Evolutionary conservation across 805 yeast species (phyloP).

Genomic region (Lipomyces chichibuensis): DNA sequence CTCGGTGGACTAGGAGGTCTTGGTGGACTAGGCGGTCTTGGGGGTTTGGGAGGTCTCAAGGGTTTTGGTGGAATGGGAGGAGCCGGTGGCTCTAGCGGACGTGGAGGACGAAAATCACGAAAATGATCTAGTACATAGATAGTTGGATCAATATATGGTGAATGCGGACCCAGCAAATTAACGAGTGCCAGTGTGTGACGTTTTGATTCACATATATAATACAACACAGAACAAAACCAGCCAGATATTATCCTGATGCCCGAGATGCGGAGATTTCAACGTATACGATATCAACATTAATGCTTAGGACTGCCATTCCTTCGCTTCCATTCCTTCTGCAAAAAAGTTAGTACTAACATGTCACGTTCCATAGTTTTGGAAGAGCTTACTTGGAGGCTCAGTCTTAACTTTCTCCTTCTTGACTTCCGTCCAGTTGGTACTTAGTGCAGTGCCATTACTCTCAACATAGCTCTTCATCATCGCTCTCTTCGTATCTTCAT

Average conservation of each 20-base stretch:
- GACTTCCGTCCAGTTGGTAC: constrained; percentile 94
- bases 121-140: background rate
- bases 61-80: constrained; percentile 23
- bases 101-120: constrained; percentile 12
- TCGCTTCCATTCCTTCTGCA: constrained; percentile 33
- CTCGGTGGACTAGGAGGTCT: constrained; percentile 28
- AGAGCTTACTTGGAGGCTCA: constrained; percentile 56
- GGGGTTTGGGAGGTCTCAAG: constrained; percentile 19
- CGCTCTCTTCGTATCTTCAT: constrained; percentile 85
- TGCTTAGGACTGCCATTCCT: constrained; percentile 19
- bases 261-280: background rate
- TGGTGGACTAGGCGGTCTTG: constrained; percentile 26
- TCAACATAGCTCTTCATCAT: constrained; percentile 97
- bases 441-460: constrained; percentile 89
- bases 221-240: background rate
- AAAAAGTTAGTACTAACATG: background rate
- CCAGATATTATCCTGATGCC: background rate
- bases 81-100: constrained; percentile 3
- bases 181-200: background rate
- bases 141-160: background rate
- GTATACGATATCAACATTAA: background rate
- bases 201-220: background rate
- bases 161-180: background rate
- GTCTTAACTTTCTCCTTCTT: constrained; percentile 63
- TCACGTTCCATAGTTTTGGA: too few relatives aligned